Conservation (phyloP, 495 filamentous ascomycete genomes). For the Hypoxylon subgilvum region DNA sequence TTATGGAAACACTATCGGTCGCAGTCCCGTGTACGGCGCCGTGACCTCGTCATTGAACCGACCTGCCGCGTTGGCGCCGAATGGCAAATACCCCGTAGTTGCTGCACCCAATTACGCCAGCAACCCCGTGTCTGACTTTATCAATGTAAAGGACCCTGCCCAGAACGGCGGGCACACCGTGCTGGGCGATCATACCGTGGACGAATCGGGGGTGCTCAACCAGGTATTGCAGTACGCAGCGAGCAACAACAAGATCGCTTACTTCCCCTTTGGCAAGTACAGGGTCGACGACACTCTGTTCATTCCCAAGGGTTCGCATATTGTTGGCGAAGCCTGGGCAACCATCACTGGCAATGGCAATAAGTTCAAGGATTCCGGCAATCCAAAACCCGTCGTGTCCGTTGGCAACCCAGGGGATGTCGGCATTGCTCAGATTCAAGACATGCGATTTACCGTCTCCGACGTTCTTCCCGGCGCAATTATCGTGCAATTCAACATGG, state of each 20-base stretch:
- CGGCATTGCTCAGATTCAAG: slow-evolving; percentile 63
- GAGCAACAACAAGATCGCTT: slow-evolving; percentile 47
- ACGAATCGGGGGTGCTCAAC: slow-evolving; percentile 50
- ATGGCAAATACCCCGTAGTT: slow-evolving; percentile 42
- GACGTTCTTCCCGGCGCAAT: slow-evolving; percentile 56
- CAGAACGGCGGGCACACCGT: slow-evolving; percentile 50
- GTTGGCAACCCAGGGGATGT: slow-evolving; percentile 63
- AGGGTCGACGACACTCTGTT: slow-evolving; percentile 55
- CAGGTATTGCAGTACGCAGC: slow-evolving; percentile 47
- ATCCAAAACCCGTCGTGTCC: slow-evolving; percentile 63
- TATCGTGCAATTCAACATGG: slow-evolving; percentile 65
- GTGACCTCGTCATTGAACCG: slow-evolving; percentile 46
- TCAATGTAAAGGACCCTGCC: slow-evolving; percentile 52
- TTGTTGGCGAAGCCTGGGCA: slow-evolving; percentile 58
- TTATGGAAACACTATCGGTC: slow-evolving; percentile 63
- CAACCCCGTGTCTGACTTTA: slow-evolving; percentile 44
- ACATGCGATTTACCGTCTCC: slow-evolving; percentile 59
- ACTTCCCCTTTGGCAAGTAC: slow-evolving; percentile 59
- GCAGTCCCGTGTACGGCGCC: slow-evolving; percentile 64
- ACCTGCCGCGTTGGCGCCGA: slow-evolving; percentile 39
- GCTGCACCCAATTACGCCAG: slow-evolving; percentile 49
- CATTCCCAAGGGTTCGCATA: slow-evolving; percentile 60
- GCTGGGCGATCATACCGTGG: slow-evolving; percentile 45
- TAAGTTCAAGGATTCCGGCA: slow-evolving; percentile 57
- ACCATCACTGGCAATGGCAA: slow-evolving; percentile 55